phyloP scores from a whole-genome alignment of 768 basidiomycete species.

The Baorangia bicolor region DNA sequence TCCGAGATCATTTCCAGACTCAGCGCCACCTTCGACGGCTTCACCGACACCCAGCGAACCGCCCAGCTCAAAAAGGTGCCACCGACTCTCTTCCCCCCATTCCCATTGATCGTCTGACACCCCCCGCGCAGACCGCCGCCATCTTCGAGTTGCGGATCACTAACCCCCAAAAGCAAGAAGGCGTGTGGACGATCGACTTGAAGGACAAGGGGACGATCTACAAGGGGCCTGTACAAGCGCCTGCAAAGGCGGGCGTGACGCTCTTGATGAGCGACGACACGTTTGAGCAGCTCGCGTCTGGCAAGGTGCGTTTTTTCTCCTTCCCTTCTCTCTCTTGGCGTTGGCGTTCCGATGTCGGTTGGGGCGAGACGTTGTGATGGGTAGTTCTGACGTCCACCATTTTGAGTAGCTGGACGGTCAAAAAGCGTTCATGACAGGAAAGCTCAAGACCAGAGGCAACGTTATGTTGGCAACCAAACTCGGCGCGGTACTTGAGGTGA shows the following conservation, averaged over 20 bases:
- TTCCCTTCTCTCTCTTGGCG: not conserved
- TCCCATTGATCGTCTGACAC: not conserved
- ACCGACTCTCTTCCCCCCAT: not conserved
- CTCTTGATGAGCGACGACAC: constrained; percentile 77
- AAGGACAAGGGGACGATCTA: constrained; percentile 80
- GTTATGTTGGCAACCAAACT: constrained; percentile 95
- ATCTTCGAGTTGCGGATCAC: constrained; percentile 84
- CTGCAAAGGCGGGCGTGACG: constrained; percentile 78
- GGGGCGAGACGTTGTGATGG: no score
- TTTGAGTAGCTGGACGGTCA: constrained; percentile 73
- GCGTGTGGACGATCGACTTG: constrained; percentile 88
- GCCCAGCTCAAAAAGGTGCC: constrained; percentile 70
- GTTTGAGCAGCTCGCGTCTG: constrained; percentile 65
- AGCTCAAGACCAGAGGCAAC: constrained; percentile 89
- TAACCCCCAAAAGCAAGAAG: constrained; percentile 69
- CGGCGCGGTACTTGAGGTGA: constrained; percentile 75
- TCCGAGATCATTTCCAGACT: constrained; percentile 64
- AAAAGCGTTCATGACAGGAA: constrained; percentile 95
- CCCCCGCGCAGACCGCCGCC: constrained; percentile 67
- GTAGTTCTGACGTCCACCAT: not conserved
- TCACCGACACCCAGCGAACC: constrained; percentile 61
- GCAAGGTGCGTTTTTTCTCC: constrained; percentile 54
- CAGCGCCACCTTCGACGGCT: constrained; percentile 48
- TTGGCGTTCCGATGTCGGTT: not conserved
- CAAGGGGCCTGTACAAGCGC: constrained; percentile 52